Evolutionary conservation across 169 alveolate genomes (phyloP).

Genomic region (Prorocentrum cordatum): DNA sequence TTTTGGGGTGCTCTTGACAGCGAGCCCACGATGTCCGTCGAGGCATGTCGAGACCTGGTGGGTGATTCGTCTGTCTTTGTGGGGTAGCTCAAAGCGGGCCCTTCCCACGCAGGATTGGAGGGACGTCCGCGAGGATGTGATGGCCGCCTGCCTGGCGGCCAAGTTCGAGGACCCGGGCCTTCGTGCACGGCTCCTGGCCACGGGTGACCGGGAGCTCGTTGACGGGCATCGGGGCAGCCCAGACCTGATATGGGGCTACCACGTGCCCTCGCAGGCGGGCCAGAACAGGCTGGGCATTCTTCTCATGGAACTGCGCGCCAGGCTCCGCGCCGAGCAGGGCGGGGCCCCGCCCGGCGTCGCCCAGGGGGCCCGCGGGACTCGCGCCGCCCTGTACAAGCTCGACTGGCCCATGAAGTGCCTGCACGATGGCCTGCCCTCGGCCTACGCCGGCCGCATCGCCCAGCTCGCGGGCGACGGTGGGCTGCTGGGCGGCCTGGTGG

Average conservation of each 20-base stretch:
- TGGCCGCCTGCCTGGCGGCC: not conserved
- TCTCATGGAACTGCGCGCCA: conserved; percentile 32
- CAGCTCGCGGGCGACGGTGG: not conserved
- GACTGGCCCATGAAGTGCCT: conserved; percentile 59
- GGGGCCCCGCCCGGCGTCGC: not conserved
- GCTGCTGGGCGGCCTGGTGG: not conserved
- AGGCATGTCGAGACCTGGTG: no score
- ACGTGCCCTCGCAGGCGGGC: conserved; percentile 3
- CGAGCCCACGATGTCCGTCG: no score
- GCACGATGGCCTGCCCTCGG: conserved; percentile 19
- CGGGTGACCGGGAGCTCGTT: not conserved
- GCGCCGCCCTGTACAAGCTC: not conserved
- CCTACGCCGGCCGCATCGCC: conserved; percentile 9
- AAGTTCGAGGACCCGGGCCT: not conserved
- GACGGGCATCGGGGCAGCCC: conserved; percentile 50
- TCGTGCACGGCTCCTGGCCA: not conserved
- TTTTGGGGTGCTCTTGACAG: no score
- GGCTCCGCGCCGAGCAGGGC: not conserved
- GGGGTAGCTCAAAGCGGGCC: no score
- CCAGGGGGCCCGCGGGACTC: not conserved
- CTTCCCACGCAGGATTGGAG: no score
- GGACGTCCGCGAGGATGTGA: no score
- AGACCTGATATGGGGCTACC: conserved; percentile 14
- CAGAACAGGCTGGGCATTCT: conserved; percentile 17
- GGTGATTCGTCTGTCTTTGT: no score